Evolutionary conservation across 73 alveolate species (phyloP).

Genomic region (Paramecium bursaria): DNA sequence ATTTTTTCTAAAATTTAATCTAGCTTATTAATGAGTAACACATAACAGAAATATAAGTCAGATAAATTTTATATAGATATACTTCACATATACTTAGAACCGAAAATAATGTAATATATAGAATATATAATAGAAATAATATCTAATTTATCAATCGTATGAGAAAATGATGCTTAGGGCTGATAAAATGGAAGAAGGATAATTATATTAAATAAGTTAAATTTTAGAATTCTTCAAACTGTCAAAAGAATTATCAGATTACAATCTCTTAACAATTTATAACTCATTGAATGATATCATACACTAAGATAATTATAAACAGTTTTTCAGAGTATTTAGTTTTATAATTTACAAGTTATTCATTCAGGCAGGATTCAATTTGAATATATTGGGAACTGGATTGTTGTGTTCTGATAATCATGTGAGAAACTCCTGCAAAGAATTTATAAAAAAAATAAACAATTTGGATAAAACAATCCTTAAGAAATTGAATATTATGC

Average conservation of each 20-base stretch:
- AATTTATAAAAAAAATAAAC: not conserved
- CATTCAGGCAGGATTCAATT: not conserved
- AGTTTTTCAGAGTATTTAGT: slow-evolving; percentile 9
- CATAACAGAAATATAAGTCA: slow-evolving; percentile 8
- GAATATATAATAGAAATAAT: not conserved
- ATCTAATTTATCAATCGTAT: not conserved
- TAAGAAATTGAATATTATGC: not conserved
- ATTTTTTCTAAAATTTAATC: slow-evolving; percentile 38
- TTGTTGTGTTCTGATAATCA: not conserved
- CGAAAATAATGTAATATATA: not conserved
- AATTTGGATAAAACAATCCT: slow-evolving; percentile 23
- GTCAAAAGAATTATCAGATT: not conserved
- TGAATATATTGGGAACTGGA: slow-evolving; percentile 46
- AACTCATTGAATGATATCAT: not conserved
- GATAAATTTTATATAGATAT: not conserved
- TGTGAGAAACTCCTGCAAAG: slow-evolving; percentile 17
- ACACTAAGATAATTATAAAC: slow-evolving; percentile 20
- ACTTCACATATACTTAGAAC: not conserved
- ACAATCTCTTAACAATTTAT: not conserved
- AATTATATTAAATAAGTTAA: not conserved
- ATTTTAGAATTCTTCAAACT: not conserved
- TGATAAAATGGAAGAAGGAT: not conserved
- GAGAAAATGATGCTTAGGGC: slow-evolving; percentile 3
- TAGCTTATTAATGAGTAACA: slow-evolving; percentile 21
- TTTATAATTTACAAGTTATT: not conserved